Evolutionary conservation across 2,329 filamentous ascomycete species (phyloP), one percentile per base, ranked within the genome.

Genomic region (Huntiella decipiens): DNA sequence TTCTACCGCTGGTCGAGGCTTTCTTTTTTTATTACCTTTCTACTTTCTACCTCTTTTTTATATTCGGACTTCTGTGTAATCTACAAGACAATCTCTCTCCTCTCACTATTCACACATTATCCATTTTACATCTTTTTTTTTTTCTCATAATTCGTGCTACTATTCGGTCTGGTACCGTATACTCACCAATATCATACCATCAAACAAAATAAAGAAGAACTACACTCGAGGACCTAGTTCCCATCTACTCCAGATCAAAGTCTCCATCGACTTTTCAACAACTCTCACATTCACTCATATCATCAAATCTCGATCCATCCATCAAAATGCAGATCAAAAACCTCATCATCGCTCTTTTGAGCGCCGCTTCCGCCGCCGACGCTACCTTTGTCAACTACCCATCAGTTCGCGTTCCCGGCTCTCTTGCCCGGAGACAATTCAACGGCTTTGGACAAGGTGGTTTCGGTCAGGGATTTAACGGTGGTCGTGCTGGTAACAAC

Each of bases 241-340:
- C 22, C 22, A 28, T 28, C 22, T 28, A 28, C 22, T 28, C 22
- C 22, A 7, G 22, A 28, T 28, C 22, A 28, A 28, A 28, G 22
- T 28, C 22, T 28, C 2, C 22, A 28, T 28, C 22, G 6, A 10
- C 6, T 10, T 28, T 28, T 48, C 38, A 38, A 50, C 51, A 40
- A 46, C 54, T 55, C 53, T 51, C 52, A 56, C 52, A 53, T 53
- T 50, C 51, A 53, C 53, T 32, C 15, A 43, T 43, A 19, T 32
- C 28, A n/a, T 40, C 37, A 13, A 32, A 28, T 32, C 36, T 10
- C 22, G 22, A 41, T 22, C 15, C n/a, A 39, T 41, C 40, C 19
- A 47, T 52, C 62, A 69, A 54, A 41, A 74, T 74, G 71, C 65
- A 71, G 56, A 56, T 71, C 56, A 70, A 71, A 57, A 61, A 61